Evolutionary conservation across 1,139 yeast genomes (phyloP), one percentile per base, ranked within the genome.

Genomic region (Diutina catenulata): DNA sequence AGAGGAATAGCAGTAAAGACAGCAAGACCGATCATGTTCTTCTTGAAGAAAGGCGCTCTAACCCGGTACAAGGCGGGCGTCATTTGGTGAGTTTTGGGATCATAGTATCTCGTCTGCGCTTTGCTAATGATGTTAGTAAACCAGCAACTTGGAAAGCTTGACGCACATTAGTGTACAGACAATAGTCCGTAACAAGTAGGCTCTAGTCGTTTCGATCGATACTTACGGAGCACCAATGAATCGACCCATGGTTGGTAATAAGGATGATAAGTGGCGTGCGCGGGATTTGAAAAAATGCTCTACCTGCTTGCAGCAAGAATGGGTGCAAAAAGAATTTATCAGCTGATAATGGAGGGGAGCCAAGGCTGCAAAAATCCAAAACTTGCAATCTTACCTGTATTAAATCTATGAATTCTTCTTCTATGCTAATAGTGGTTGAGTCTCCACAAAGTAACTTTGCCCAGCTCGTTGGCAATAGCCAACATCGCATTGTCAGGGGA

Each of bases 51-150:
- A 32, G 95, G 96, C 41, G 72, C 69, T 55, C 97, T 74, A 37
- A 95, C 95, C 48, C 97, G 68, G 49, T 84, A 67, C 66, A 88
- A 78, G 8, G 95, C 95, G 15, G 95, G 95, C 2, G 95, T 83
- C 87, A 87, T 87, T 55, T 82, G 82, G 61, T 77, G 80, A 18
- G 94, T 83, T 51, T 68, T 66, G 39, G 77, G 81, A 59, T 82
- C 84, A 53, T 82, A 80, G 58, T 84, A 86, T 44, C 64, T 58
- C 44, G 53, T 51, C 44, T 53, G 59, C 38, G 55, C 54, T 45
- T 52, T 53, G 44, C 58, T 53, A 31, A 4, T 33, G 10, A 6
- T 21, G 39, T 35, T 38, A 38, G 53, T 49, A 40, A 13, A 8
- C n/a, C 11, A 16, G 10, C n/a, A 10, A n/a, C n/a, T n/a, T n/a